These are phyloP conservation scores for Hypomontagnella submonticulosa DNA, from an alignment of 495 filamentous ascomycete genomes.

Conservation along the genomic window DNA sequence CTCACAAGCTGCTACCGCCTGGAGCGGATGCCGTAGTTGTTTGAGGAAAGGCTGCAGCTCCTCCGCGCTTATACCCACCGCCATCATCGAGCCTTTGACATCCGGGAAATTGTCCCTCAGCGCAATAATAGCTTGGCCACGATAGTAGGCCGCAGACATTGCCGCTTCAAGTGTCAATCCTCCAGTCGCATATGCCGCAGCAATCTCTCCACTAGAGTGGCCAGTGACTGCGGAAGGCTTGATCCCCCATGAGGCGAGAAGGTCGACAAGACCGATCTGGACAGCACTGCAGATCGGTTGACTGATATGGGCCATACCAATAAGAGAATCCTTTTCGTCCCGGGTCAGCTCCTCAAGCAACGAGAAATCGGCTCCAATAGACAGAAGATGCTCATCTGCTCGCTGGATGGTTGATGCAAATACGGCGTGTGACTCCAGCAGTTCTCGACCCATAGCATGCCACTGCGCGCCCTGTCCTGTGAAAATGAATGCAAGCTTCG, in stretches of 20 bases:
- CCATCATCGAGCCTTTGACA: slow-evolving; percentile 60
- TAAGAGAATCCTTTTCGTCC: slow-evolving; percentile 52
- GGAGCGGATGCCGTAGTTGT: slow-evolving; percentile 32
- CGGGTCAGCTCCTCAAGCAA: slow-evolving; percentile 46
- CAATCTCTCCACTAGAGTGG: slow-evolving; percentile 73
- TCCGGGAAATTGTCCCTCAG: slow-evolving; percentile 47
- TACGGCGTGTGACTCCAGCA: slow-evolving; percentile 55
- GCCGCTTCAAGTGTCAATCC: slow-evolving; percentile 59
- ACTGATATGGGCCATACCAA: slow-evolving; percentile 59
- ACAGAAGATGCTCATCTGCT: slow-evolving; percentile 45
- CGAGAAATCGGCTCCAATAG: slow-evolving; percentile 52
- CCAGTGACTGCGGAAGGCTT: slow-evolving; percentile 64
- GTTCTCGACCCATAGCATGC: slow-evolving; percentile 64
- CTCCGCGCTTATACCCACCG: slow-evolving; percentile 59
- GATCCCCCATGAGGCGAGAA: slow-evolving; percentile 65
- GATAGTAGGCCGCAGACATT: slow-evolving; percentile 65
- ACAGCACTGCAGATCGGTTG: slow-evolving; percentile 62
- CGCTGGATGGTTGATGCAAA: slow-evolving; percentile 49
- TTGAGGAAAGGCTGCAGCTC: slow-evolving; percentile 54
- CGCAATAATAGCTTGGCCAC: slow-evolving; percentile 50
- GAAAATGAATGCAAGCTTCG: slow-evolving; percentile 54
- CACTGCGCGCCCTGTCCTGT: slow-evolving; percentile 65
- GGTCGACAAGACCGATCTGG: slow-evolving; percentile 63
- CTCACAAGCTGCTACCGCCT: slow-evolving; percentile 57
- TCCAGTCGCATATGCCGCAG: slow-evolving; percentile 60